Evolutionary conservation across 2,329 filamentous ascomycete species (phyloP), one percentile per base, ranked within the genome.

Genomic region (Laburnicola sp.): DNA sequence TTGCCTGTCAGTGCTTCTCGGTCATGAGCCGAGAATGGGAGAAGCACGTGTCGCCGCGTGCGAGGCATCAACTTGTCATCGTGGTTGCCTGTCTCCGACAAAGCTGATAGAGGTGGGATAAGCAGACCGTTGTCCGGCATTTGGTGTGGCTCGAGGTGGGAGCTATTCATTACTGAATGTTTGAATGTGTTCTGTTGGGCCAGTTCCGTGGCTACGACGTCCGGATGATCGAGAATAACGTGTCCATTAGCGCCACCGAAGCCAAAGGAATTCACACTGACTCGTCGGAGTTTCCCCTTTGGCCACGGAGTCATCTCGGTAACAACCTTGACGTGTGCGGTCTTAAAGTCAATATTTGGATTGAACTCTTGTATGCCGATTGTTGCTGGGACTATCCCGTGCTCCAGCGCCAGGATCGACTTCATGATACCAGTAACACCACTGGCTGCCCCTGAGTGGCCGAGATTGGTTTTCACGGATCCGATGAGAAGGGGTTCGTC

Each of bases 371-470:
- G 26, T 16, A 59, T 47, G 11, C 51, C 52, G 11, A 48, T n/a
- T 11, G 69, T 57, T 3, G 54, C 25, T 3, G 71, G 71, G 6
- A 73, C 58, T 1, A 46, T 58, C 4, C 55, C 57, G 47, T 75
- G 55, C 50, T 74, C 66, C 8, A 79, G 52, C 1, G 73, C 65
- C 36, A 76, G 52, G 1, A 66, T 63, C n/a, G 67, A 64, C 30
- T 74, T 74, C 11, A 74, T 56, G 27, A 74, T 35, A 11, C 67
- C 65, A 9, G 63, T 60, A 1, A 74, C 50, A 16, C 66, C 71
- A 27, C 66, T 65, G 2, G 68, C 66, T 10, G 68, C 70, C 59
- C 75, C 69, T 2, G 65, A 65, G 48, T 75, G 74, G 6, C 74
- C 73, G 38, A 75, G 61, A 41, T 75, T 72, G 69, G 59, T 74